Conservation (phyloP, 108 stramenopile genomes). For the Conticribra weissflogii region DNA sequence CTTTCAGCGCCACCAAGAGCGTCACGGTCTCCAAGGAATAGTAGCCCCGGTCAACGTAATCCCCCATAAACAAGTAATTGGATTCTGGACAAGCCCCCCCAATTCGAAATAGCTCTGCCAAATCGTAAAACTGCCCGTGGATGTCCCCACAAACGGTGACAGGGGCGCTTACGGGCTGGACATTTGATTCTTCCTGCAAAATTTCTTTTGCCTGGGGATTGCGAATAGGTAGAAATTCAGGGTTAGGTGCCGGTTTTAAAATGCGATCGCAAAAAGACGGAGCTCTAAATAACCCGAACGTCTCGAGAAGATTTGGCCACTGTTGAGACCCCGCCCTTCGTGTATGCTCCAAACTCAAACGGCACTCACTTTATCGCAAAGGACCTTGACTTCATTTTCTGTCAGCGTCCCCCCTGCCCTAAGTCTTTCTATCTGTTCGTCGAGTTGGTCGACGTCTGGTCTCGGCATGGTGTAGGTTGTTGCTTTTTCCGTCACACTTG, state of each 20-base stretch:
- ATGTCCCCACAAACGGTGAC: conserved; percentile 92
- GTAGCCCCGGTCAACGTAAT: conserved; percentile 96
- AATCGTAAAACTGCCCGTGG: conserved; percentile 95
- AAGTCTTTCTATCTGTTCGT: conserved; percentile 82
- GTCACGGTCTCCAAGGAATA: conserved; percentile 90
- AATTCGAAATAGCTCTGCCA: conserved; percentile 76
- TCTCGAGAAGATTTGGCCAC: too few relatives aligned
- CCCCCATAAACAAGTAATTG: conserved; percentile 91
- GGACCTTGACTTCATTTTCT: conserved; percentile 84
- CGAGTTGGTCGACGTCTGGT: conserved; percentile 59
- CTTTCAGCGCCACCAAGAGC: conserved; percentile 85
- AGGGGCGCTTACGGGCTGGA: conserved; percentile 75
- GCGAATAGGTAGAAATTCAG: conserved; percentile 29
- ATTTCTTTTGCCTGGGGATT: conserved; percentile 59
- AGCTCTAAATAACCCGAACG: too few relatives aligned
- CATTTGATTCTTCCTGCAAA: conserved; percentile 85
- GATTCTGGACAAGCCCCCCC: conserved; percentile 82
- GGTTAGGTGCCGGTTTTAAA: too few relatives aligned
- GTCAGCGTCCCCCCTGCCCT: conserved; percentile 74
- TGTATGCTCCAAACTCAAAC: neutral
- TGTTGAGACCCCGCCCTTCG: too few relatives aligned
- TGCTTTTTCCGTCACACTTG: too few relatives aligned
- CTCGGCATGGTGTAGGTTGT: conserved; percentile 36
- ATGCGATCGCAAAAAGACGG: too few relatives aligned
- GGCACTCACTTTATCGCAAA: conserved; percentile 84